Evolutionary conservation across 495 filamentous ascomycete species (phyloP).

Genomic region (Pyrenopolyporus hunteri): DNA sequence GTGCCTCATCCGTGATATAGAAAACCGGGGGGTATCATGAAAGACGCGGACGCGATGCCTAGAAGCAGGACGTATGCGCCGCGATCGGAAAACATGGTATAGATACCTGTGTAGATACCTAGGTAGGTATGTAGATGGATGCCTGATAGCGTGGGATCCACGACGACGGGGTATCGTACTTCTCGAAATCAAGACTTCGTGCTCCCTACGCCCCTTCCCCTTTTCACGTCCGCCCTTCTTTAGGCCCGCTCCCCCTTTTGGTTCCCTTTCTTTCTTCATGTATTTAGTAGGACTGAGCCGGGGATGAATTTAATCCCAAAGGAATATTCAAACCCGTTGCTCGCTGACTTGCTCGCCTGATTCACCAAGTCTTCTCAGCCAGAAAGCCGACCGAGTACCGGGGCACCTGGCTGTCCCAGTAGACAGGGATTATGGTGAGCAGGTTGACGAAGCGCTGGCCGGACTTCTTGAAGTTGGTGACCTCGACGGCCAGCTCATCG

Average conservation of each 20-base stretch:
- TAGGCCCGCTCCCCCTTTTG: background rate
- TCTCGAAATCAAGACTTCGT: background rate
- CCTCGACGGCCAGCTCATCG: constrained; percentile 50
- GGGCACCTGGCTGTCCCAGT: constrained; percentile 34
- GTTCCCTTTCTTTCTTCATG: background rate
- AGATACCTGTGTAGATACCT: too few relatives aligned
- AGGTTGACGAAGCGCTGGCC: constrained; percentile 54
- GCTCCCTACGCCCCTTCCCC: constrained; percentile 16
- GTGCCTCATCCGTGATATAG: constrained; percentile 9
- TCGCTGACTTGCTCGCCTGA: background rate
- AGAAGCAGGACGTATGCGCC: constrained; percentile 29
- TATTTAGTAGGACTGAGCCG: background rate
- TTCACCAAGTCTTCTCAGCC: constrained; percentile 40
- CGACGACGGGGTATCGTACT: constrained; percentile 29
- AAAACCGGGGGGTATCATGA: constrained; percentile 40
- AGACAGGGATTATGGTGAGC: constrained; percentile 56
- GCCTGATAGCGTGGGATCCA: constrained; percentile 25
- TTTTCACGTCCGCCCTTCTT: too few relatives aligned
- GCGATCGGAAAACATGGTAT: background rate
- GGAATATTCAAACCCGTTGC: too few relatives aligned
- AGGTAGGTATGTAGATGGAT: background rate
- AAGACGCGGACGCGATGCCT: constrained; percentile 36
- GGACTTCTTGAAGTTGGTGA: constrained; percentile 58
- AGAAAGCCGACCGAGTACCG: constrained; percentile 55
- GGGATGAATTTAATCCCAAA: too few relatives aligned